Evolutionary conservation across 345 rosid species (phyloP).

Genomic region (Laguncularia racemosa): DNA sequence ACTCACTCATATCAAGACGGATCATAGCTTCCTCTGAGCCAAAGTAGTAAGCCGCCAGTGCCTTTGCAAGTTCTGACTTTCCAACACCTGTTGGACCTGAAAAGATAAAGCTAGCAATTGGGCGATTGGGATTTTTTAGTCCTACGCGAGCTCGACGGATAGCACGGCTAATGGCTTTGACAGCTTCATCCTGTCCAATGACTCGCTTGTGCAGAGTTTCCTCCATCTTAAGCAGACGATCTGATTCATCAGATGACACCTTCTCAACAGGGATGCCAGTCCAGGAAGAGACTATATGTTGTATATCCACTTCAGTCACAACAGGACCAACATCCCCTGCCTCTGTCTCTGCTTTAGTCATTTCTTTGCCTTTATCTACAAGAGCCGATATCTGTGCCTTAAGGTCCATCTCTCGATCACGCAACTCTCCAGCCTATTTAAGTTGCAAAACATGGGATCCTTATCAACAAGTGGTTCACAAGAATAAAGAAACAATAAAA

Average conservation of each 20-base stretch:
- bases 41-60: constrained; percentile 50
- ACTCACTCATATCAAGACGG: constrained; percentile 66
- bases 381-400: constrained; percentile 82
- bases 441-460: neutral
- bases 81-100: constrained; percentile 64
- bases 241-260: constrained; percentile 25
- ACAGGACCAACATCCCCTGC: constrained; percentile 77
- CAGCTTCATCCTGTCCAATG: constrained; percentile 36
- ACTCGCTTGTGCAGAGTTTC: constrained; percentile 23
- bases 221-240: constrained; percentile 27
- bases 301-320: constrained; percentile 25
- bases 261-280: constrained; percentile 44
- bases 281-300: constrained; percentile 27
- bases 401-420: constrained; percentile 94
- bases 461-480: neutral
- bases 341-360: constrained; percentile 95
- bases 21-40: constrained; percentile 61
- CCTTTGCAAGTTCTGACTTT: constrained; percentile 53
- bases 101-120: constrained; percentile 59
- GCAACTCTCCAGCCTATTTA: constrained; percentile 93
- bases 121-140: constrained; percentile 49
- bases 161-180: constrained; percentile 40
- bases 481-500: no score
- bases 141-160: constrained; percentile 65
- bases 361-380: constrained; percentile 84